Percentiles rank a stretch among this genome's conserved stretches.
phyloP scores from a whole-genome alignment of 1,139 yeast genomes.

The Suhomyces coccinellae region DNA sequence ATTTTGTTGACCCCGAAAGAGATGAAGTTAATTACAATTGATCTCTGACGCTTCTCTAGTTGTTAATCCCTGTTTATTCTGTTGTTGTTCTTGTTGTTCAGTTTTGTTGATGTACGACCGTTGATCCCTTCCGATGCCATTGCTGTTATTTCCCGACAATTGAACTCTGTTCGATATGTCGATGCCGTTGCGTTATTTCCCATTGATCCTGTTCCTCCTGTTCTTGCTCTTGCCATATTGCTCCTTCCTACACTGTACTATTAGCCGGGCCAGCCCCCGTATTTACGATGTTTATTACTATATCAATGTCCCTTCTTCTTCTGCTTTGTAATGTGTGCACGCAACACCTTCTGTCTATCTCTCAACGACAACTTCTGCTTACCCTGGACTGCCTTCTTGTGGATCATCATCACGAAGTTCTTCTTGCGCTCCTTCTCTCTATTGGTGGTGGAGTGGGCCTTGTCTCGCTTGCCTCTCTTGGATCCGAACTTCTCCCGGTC shows the following conservation, averaged over 20 bases:
- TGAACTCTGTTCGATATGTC: too few relatives aligned
- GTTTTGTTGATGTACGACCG: too few relatives aligned
- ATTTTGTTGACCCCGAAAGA: too few relatives aligned
- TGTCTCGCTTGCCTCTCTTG: slow-evolving; percentile 77
- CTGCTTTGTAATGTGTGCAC: slow-evolving; percentile 85
- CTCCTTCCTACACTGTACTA: slow-evolving; percentile 6
- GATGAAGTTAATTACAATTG: too few relatives aligned
- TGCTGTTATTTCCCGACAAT: too few relatives aligned
- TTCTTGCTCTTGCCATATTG: neutral
- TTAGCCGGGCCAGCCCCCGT: slow-evolving; percentile 11
- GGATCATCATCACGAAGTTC: slow-evolving; percentile 98
- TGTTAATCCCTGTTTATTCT: too few relatives aligned
- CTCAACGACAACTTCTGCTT: slow-evolving; percentile 86
- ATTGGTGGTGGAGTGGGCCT: slow-evolving; percentile 86
- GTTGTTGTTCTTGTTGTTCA: too few relatives aligned
- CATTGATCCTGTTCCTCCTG: neutral
- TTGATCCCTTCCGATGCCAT: too few relatives aligned
- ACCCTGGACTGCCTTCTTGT: slow-evolving; percentile 90
- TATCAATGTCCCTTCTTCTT: slow-evolving; percentile 71
- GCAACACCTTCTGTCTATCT: slow-evolving; percentile 82
- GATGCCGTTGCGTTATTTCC: too few relatives aligned
- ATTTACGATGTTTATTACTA: slow-evolving; percentile 11
- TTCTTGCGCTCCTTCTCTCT: slow-evolving; percentile 95
- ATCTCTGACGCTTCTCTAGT: too few relatives aligned
- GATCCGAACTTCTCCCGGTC: slow-evolving; percentile 91